Evolutionary conservation across 441 rosid species (phyloP), one percentile per base, ranked within the genome.

Genomic region (Macaranga tanarius): DNA sequence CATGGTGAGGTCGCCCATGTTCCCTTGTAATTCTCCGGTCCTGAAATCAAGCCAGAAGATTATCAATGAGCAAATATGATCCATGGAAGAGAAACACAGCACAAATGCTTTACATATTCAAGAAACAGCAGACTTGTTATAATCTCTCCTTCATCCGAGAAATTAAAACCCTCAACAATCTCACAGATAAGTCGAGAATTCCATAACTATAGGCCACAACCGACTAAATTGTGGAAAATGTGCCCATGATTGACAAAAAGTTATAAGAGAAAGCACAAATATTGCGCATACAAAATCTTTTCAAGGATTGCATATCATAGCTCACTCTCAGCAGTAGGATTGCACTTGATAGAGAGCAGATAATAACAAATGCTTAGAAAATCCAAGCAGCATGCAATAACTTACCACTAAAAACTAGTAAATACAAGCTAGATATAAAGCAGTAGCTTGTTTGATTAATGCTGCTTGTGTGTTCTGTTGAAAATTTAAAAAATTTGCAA

Each of bases 11-110:
- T 19, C 73, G 73, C 16, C 83, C 84, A 31, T 79, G 81, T 55
- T 85, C 93, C 59, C 80, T 73, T 54, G 82, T 82, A 26, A 76
- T 48, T 76, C 86, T 84, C 31, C 88, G 84, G 26, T 86, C 91
- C 93, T 89, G 85, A 68, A 81, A 28, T 68, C 31, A 52, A 62
- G 51, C 47, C 16, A 62, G 58, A 23, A 67, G 70, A 65, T 57
- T 52, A 47, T 20, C 51, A 52, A 56, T 55, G 62, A 55, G 67
- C 56, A 31, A 48, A 59, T 19, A 42, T 10, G 10, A 61, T 76
- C 8, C n/a, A 59, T 42, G 44, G 23, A 69, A 66, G 2, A 6
- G 50, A 23, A 10, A 48, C 23, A 54, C 52, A n/a, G 34, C 61
- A 71, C 17, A 54, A 62, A 58, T 60, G 45, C 51, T 65, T 47